Evolutionary conservation across 2,329 filamentous ascomycete species (phyloP), one percentile per base, ranked within the genome.

Genomic region (Penicillium brevicompactum): DNA sequence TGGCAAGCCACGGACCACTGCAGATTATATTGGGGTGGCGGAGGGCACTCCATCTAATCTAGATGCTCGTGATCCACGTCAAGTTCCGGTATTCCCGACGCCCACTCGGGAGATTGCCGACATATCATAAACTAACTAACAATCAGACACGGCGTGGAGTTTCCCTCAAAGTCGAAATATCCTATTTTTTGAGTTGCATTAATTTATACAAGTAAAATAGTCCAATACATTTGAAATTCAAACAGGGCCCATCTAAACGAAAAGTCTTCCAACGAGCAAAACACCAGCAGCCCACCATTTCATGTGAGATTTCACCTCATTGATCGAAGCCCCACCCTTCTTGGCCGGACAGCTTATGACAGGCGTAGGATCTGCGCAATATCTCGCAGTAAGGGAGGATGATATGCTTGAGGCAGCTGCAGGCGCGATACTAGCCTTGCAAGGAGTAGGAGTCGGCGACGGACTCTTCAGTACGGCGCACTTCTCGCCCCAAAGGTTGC

Each of bases 341-440:
- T 45, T 49, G 21, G 45, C 34, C 48, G 53, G 53, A 31, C 53
- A 56, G 21, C 49, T 56, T n/a, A 52, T n/a, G 9, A 31, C 49
- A n/a, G 22, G 40, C 8, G 13, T 5, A n/a, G 27, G 14, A 4
- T n/a, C n/a, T 14, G 8, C 7, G 43, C 50, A 54, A 7, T 46
- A 42, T 10, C 2, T 22, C 8, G 37, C 38, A 9, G 47, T 59
- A 13, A 50, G 37, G 8, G 18, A 37, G 5, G 54, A 47, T 13
- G 30, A 37, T 8, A 57, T 49, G 21, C 40, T 51, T 6, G 46
- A 49, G 9, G 50, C 54, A 22, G 47, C 47, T 6, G 51, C 22
- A 24, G 46, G 7, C 11, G 50, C 41, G 7, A 51, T 31, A 9
- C 45, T 53, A 13, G 30, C 49, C n/a, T 54, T 47, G 49, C 49